phyloP scores from a whole-genome alignment of 1,284 basidiomycete species.

The Fomitiporia mediterranea region DNA sequence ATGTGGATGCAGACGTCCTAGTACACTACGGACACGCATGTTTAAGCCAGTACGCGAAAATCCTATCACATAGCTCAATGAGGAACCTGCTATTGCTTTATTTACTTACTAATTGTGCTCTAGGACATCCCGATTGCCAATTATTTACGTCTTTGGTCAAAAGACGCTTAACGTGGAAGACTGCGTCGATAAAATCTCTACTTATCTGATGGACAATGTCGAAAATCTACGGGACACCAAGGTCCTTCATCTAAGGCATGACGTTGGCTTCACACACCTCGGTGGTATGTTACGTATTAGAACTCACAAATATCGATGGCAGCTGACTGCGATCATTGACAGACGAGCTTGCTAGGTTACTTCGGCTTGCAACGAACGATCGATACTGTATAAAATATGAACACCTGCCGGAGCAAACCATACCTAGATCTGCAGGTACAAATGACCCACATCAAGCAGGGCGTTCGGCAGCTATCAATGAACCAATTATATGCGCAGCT shows the following conservation, averaged over 20 bases:
- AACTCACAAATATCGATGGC: too few species aligned
- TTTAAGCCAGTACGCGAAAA: conserved; percentile 73
- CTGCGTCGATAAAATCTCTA: conserved; percentile 45
- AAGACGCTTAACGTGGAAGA: conserved; percentile 48
- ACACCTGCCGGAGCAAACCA: conserved; percentile 15
- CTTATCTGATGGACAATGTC: conserved; percentile 28
- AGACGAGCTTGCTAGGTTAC: conserved; percentile 25
- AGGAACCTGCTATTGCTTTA: too few species aligned
- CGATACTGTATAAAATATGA: conserved; percentile 21
- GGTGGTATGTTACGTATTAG: conserved; percentile 59
- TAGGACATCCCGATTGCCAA: conserved; percentile 76
- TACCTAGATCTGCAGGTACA: conserved; percentile 6
- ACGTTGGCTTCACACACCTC: conserved; percentile 77
- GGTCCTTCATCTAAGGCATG: conserved; percentile 60
- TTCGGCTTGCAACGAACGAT: conserved; percentile 21
- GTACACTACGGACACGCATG: conserved; percentile 98
- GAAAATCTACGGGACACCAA: conserved; percentile 19
- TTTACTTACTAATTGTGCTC: background rate
- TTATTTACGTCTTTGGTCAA: conserved; percentile 82
- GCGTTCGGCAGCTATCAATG: background rate
- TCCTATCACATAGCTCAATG: background rate
- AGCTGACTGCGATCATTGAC: conserved; percentile 14
- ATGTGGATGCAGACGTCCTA: conserved; percentile 87
- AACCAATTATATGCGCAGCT: conserved; percentile 16
- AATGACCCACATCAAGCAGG: too few species aligned